Percentiles rank a stretch among this genome's conserved stretches.
Conservation (phyloP, 78 protist species). For the Paratrimastix pyriformis region DNA sequence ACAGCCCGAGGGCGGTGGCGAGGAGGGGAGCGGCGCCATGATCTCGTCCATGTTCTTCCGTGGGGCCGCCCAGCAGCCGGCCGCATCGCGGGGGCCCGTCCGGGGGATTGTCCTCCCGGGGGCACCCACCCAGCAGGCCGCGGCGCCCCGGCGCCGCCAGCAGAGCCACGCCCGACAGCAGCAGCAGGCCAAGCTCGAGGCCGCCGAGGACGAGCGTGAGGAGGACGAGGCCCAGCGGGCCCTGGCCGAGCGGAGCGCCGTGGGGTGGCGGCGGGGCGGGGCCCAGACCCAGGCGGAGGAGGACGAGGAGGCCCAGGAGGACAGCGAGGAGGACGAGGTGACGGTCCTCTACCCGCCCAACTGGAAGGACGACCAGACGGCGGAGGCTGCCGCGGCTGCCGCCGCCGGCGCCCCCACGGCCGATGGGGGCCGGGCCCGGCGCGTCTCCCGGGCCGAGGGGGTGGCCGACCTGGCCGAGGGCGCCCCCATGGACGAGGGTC, state of each 20-base stretch:
- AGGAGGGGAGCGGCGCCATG: too few relatives aligned
- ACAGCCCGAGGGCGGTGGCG: too few relatives aligned
- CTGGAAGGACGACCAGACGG: neutral
- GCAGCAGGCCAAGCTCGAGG: neutral
- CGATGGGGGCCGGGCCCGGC: neutral
- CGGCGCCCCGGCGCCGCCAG: neutral
- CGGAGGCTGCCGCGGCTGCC: neutral
- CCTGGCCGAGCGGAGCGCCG: neutral
- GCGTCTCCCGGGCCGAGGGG: neutral
- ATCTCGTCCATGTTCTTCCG: too few relatives aligned
- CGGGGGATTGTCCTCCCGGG: too few relatives aligned
- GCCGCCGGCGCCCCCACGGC: neutral
- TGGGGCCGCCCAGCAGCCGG: too few relatives aligned
- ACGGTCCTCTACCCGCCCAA: conserved; percentile 1
- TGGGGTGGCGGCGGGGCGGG: neutral
- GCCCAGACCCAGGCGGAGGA: neutral
- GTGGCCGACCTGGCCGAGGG: too few relatives aligned
- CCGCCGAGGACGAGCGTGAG: neutral
- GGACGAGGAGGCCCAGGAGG: neutral
- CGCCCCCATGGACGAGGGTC: too few relatives aligned
- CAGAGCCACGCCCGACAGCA: neutral
- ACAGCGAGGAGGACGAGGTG: conserved; percentile 9
- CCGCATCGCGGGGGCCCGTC: too few relatives aligned
- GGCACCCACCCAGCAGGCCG: too few relatives aligned
- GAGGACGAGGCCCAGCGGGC: neutral